phyloP scores from a whole-genome alignment of 805 yeast species.

The Torulaspora maleeae region DNA sequence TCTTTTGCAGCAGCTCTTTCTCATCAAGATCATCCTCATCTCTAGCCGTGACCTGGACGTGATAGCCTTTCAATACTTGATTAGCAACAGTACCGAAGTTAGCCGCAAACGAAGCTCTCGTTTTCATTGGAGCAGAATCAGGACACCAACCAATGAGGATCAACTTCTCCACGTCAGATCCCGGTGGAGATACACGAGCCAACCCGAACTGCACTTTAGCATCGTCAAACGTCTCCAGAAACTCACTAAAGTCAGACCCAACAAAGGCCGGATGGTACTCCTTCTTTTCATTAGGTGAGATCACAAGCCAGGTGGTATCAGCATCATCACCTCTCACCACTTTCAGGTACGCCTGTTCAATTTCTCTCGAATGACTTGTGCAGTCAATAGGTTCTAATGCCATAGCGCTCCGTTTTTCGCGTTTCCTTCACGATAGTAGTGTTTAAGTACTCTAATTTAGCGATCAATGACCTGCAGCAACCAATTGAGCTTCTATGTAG shows the following conservation, averaged over 20 bases:
- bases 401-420: conserved; percentile 16
- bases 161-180: conserved; percentile 83
- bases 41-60: conserved; percentile 95
- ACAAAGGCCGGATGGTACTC: conserved; percentile 42
- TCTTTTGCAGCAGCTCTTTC: conserved; percentile 64
- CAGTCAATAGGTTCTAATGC: conserved; percentile 47
- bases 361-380: conserved; percentile 67
- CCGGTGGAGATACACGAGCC: conserved; percentile 81
- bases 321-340: conserved; percentile 71
- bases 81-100: conserved; percentile 70
- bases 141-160: conserved; percentile 95
- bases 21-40: conserved; percentile 85
- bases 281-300: conserved; percentile 60
- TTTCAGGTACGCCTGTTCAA: conserved; percentile 69
- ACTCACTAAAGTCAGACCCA: conserved; percentile 67
- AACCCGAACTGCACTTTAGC: conserved; percentile 88
- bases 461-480: not conserved
- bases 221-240: conserved; percentile 77
- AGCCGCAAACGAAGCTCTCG: conserved; percentile 69
- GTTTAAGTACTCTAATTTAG: not conserved
- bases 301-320: conserved; percentile 68
- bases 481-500: not conserved
- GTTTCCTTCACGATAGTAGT: not conserved
- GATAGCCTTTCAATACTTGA: conserved; percentile 72
- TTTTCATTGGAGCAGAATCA: conserved; percentile 81